Evolutionary conservation across 2,329 filamentous ascomycete species (phyloP).

Genomic region (Spiromastix sp.): DNA sequence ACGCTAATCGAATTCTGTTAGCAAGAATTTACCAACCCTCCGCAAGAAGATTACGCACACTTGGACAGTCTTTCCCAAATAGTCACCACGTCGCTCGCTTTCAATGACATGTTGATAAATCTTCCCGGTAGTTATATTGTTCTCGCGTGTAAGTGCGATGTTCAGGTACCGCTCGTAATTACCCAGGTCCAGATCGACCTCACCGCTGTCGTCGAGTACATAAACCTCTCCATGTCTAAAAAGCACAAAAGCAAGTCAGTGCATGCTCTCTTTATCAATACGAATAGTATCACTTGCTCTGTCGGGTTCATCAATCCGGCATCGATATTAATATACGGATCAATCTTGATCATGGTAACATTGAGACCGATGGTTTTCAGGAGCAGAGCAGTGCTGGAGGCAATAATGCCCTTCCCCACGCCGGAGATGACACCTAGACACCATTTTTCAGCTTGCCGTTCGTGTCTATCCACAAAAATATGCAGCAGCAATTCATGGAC

Average conservation of each 20-base stretch:
- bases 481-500: not conserved
- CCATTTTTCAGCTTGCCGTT: conserved; percentile 7
- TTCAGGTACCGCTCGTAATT: conserved; percentile 76
- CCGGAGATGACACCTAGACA: conserved; percentile 37
- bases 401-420: conserved; percentile 55
- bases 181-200: conserved; percentile 63
- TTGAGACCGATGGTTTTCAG: conserved; percentile 73
- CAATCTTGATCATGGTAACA: conserved; percentile 59
- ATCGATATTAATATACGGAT: conserved; percentile 67
- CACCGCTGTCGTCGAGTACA: conserved; percentile 73
- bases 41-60: too few species aligned
- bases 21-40: too few species aligned
- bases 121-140: conserved; percentile 97
- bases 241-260: conserved; percentile 1
- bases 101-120: conserved; percentile 86
- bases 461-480: conserved; percentile 7
- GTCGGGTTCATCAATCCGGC: conserved; percentile 62
- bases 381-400: conserved; percentile 64
- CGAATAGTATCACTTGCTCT: conserved; percentile 38
- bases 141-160: conserved; percentile 70
- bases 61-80: conserved; percentile 81
- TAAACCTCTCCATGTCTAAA: conserved; percentile 76
- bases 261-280: conserved; percentile 2
- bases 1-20: too few species aligned
- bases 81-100: conserved; percentile 60